Percentiles rank a stretch among this genome's conserved stretches.
Evolutionary conservation across 1,284 basidiomycete genomes (phyloP).

Genomic region (Marasmius oreades): DNA sequence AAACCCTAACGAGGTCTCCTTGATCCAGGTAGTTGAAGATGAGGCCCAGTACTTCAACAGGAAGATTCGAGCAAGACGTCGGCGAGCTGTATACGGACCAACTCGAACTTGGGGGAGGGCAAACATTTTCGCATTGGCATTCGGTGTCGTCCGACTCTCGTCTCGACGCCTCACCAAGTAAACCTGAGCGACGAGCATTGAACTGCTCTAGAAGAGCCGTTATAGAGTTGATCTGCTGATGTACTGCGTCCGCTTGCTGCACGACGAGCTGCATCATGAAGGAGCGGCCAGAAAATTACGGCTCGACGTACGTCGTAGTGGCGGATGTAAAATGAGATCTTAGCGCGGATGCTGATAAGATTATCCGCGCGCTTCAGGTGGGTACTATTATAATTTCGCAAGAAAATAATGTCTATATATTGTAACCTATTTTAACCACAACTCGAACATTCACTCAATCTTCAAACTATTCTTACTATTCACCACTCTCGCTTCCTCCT

Average conservation of each 20-base stretch:
- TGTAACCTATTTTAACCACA: not conserved
- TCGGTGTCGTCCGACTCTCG: not conserved
- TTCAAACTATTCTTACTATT: slow-evolving; percentile 13
- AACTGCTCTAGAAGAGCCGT: slow-evolving; percentile 10
- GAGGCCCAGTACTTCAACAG: slow-evolving; percentile 48
- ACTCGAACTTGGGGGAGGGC: not conserved
- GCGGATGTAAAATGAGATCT: not conserved
- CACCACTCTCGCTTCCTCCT: slow-evolving; percentile 63
- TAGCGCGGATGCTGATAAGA: no score
- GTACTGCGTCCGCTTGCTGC: slow-evolving; percentile 11
- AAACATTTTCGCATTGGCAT: no score
- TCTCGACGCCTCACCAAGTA: slow-evolving; percentile 9
- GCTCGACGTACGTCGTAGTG: no score
- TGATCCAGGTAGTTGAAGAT: slow-evolving; percentile 33
- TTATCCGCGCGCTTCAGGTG: not conserved
- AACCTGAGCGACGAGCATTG: slow-evolving; percentile 8
- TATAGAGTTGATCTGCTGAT: slow-evolving; percentile 12
- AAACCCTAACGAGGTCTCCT: slow-evolving; percentile 22
- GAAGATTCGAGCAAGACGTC: slow-evolving; percentile 29
- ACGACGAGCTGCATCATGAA: slow-evolving; percentile 6
- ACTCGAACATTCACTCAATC: slow-evolving; percentile 10
- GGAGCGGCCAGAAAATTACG: not conserved
- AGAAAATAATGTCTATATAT: not conserved
- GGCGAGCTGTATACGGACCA: not conserved
- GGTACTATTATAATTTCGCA: no score